These are phyloP conservation scores for Rhodosporidiobolus odoratus DNA, from an alignment of 768 basidiomycete genomes.

Conservation along the genomic window DNA sequence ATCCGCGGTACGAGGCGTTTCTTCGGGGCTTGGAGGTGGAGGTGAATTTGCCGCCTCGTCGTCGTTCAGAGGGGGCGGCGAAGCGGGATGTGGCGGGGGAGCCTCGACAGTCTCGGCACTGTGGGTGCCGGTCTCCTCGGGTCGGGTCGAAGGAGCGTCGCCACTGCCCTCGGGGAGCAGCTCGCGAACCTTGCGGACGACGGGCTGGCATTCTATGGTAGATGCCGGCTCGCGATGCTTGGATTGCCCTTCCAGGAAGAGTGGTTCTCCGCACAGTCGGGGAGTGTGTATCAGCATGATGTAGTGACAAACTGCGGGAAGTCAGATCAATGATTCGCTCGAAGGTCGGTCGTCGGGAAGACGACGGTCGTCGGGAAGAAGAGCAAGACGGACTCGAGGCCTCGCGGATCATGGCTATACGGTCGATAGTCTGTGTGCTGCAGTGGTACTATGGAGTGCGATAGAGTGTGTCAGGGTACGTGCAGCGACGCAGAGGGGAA, in stretches of 20 bases:
- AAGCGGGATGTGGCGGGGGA: neutral
- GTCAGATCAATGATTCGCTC: too few relatives aligned
- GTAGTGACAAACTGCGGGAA: conserved; percentile 77
- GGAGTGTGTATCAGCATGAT: conserved; percentile 91
- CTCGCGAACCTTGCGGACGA: conserved; percentile 4
- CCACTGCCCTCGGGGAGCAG: neutral
- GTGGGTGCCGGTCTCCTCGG: neutral
- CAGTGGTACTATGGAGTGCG: conserved; percentile 40
- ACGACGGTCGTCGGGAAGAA: conserved; percentile 21
- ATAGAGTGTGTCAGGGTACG: conserved; percentile 16
- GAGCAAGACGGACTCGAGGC: conserved; percentile 30
- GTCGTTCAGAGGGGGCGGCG: neutral
- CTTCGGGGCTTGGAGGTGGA: neutral
- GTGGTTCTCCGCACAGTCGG: conserved; percentile 83
- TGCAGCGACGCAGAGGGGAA: neutral
- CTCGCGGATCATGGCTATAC: conserved; percentile 43
- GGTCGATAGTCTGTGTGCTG: conserved; percentile 41
- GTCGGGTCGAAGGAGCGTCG: neutral
- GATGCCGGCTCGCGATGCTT: conserved; percentile 60
- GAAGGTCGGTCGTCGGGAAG: neutral
- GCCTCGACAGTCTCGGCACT: neutral
- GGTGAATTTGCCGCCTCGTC: neutral
- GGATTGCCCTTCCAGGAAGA: conserved; percentile 74
- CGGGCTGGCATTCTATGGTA: conserved; percentile 30
- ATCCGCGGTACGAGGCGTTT: neutral